A percentile compares a stretch with the other conserved stretches of the same genome.
phyloP scores from a whole-genome alignment of 177 flowering plant genomes.

The Telopea speciosissima region DNA sequence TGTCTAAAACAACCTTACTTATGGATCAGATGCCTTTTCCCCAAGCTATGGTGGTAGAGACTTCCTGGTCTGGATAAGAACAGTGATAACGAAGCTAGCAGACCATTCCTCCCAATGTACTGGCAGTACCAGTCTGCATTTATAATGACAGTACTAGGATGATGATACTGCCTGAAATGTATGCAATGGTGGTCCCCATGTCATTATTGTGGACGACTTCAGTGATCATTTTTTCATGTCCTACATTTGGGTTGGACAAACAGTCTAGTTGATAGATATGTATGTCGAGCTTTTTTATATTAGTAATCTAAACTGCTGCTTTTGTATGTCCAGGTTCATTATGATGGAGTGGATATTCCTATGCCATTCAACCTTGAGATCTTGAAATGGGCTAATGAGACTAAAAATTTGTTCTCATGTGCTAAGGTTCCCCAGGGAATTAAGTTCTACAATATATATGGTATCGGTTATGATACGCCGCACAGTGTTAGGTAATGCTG shows the following conservation, averaged over 20 bases:
- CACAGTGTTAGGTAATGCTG: conserved; percentile 80
- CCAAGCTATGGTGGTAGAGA: not conserved
- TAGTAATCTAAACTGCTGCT: not conserved
- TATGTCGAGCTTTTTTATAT: conserved; percentile 5
- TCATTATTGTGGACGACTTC: not conserved
- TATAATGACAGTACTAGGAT: not conserved
- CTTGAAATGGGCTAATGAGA: conserved; percentile 79
- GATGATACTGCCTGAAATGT: not conserved
- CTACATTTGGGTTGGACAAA: not conserved
- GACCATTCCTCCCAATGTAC: not conserved
- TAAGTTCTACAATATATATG: conserved; percentile 94
- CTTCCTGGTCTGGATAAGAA: not conserved
- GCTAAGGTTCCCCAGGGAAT: conserved; percentile 78
- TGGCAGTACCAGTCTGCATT: not conserved
- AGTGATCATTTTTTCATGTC: not conserved
- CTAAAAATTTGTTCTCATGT: conserved; percentile 43
- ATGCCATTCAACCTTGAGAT: conserved; percentile 78
- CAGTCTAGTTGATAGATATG: not conserved
- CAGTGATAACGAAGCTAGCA: not conserved
- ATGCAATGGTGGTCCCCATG: not conserved
- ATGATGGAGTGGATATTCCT: conserved; percentile 51
- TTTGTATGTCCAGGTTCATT: conserved; percentile 42
- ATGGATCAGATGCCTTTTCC: not conserved
- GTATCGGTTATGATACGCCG: conserved; percentile 68
- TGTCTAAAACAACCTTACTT: not conserved